Percentiles rank a stretch among this genome's conserved stretches.
Conservation (phyloP, 495 filamentous ascomycete genomes). For the Aspergillus olivimuriae region DNA sequence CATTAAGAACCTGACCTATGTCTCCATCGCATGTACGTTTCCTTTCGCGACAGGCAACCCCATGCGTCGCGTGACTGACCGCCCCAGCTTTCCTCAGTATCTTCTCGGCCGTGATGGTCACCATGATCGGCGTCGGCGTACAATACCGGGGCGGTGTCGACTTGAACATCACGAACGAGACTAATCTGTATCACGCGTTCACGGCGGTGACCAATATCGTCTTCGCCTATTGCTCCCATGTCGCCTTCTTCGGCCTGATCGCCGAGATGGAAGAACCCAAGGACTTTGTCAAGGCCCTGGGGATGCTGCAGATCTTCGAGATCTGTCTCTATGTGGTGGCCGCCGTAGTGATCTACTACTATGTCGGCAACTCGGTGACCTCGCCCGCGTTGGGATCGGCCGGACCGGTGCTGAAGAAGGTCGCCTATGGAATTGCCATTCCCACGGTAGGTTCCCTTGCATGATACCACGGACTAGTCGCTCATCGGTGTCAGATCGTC, state of each 20-base stretch:
- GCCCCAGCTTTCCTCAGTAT: conserved; percentile 28
- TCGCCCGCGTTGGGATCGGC: conserved; percentile 69
- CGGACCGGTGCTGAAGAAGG: conserved; percentile 55
- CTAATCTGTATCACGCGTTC: conserved; percentile 31
- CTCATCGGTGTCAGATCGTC: conserved; percentile 34
- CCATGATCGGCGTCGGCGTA: conserved; percentile 63
- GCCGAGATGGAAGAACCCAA: conserved; percentile 66
- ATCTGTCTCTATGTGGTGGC: conserved; percentile 62
- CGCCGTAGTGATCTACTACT: conserved; percentile 66
- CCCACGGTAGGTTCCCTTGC: conserved; percentile 45
- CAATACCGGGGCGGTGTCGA: conserved; percentile 24
- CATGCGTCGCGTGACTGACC: conserved; percentile 41
- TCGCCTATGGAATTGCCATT: conserved; percentile 72
- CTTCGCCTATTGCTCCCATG: conserved; percentile 55
- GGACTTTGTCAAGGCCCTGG: conserved; percentile 62
- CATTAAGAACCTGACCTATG: conserved; percentile 52
- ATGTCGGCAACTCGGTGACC: conserved; percentile 56
- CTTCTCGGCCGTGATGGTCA: conserved; percentile 50
- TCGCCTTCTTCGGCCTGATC: conserved; percentile 72
- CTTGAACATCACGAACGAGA: conserved; percentile 26
- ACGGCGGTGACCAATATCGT: conserved; percentile 46
- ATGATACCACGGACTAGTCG: too few species aligned
- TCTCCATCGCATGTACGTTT: conserved; percentile 60
- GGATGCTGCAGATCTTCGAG: conserved; percentile 57
- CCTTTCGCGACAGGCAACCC: conserved; percentile 32